Evolutionary conservation across 2,329 filamentous ascomycete genomes (phyloP).

Genomic region (Davidsoniella eucalypti): DNA sequence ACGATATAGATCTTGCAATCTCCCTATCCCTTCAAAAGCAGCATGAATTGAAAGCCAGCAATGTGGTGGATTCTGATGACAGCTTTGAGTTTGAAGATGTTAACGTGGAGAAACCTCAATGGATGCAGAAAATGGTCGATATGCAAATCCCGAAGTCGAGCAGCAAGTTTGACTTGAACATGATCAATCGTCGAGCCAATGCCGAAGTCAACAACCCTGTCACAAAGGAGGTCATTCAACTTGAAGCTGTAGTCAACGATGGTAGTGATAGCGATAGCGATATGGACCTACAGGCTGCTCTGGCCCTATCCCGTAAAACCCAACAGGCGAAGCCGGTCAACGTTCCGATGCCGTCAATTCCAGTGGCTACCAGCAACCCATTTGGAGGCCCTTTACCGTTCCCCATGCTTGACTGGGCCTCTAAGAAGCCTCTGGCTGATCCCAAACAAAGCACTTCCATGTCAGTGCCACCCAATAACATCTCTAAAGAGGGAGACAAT

Average conservation of each 20-base stretch:
- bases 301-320: conserved; percentile 34
- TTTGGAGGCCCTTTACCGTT: conserved; percentile 79
- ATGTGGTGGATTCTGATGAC: conserved; percentile 14
- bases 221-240: conserved; percentile 33
- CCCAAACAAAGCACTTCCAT: not conserved
- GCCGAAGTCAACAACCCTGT: conserved; percentile 52
- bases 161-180: conserved; percentile 7
- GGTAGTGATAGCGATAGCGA: conserved; percentile 44
- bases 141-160: conserved; percentile 33
- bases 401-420: conserved; percentile 55
- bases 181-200: conserved; percentile 9
- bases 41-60: conserved; percentile 24
- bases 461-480: not conserved
- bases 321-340: not conserved
- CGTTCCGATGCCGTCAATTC: not conserved
- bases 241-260: conserved; percentile 18
- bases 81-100: conserved; percentile 35
- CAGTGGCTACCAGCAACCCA: conserved; percentile 18
- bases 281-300: conserved; percentile 60
- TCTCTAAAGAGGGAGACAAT: not conserved
- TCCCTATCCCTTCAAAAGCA: conserved; percentile 65
- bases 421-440: not conserved
- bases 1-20: conserved; percentile 66
- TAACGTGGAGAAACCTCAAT: conserved; percentile 29
- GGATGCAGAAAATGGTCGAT: conserved; percentile 37